phyloP scores from a whole-genome alignment of 2,329 filamentous ascomycete species.

The Torrubiellomyces zombiae region DNA sequence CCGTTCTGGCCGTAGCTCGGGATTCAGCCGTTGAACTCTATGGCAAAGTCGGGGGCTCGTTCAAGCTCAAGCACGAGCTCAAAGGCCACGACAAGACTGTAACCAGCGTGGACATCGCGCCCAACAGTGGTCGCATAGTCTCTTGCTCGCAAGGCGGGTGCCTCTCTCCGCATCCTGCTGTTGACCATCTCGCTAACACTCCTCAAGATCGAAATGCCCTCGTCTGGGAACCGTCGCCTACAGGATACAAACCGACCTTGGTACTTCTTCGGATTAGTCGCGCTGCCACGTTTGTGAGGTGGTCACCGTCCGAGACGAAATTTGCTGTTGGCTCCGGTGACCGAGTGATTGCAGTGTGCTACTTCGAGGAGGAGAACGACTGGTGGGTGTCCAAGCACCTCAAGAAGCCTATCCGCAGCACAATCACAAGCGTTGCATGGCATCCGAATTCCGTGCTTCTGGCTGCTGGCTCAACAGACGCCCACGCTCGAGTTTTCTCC shows the following conservation, averaged over 20 bases:
- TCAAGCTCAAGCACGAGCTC: constrained; percentile 77
- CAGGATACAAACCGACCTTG: constrained; percentile 90
- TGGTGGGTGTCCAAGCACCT: constrained; percentile 99
- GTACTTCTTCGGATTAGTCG: constrained; percentile 94
- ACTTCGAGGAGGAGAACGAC: constrained; percentile 98
- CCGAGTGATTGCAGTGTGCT: constrained; percentile 88
- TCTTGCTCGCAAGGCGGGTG: constrained; percentile 81
- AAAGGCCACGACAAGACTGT: constrained; percentile 96
- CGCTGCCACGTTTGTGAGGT: constrained; percentile 90
- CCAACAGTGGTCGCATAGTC: constrained; percentile 79
- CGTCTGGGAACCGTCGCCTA: constrained; percentile 88
- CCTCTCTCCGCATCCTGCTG: constrained; percentile 1
- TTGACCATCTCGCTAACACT: constrained; percentile 4
- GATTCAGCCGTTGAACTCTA: constrained; percentile 88
- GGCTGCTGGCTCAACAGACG: constrained; percentile 91
- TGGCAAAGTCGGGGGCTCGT: constrained; percentile 51
- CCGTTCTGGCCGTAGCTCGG: constrained; percentile 76
- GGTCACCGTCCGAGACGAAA: constrained; percentile 92
- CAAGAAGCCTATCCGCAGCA: constrained; percentile 97
- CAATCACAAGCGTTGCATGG: constrained; percentile 88
- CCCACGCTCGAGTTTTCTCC: constrained; percentile 86
- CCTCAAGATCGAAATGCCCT: constrained; percentile 83
- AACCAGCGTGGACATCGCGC: constrained; percentile 90
- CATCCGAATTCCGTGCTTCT: constrained; percentile 94
- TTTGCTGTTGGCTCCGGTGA: constrained; percentile 96